These are phyloP conservation scores for Dryas integrifolia DNA, from an alignment of 331 rosid species.

Conservation along the genomic window DNA sequence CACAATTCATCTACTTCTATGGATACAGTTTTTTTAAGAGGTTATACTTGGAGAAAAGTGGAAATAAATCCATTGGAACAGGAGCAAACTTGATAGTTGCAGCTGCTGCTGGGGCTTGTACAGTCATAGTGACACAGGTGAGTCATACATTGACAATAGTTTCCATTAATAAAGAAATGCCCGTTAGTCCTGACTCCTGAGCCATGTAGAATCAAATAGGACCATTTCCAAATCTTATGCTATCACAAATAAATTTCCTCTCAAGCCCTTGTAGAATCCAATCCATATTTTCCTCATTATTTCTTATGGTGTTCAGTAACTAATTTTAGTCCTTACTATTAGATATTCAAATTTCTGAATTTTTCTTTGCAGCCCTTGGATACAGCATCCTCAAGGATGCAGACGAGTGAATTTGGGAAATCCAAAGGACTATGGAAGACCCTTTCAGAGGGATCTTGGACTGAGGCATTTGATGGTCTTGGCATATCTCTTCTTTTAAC, in stretches of 20 bases:
- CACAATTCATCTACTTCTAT: constrained; percentile 81
- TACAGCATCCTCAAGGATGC: constrained; percentile 87
- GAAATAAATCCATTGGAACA: constrained; percentile 71
- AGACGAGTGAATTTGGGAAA: constrained; percentile 95
- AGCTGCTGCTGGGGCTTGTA: constrained; percentile 80
- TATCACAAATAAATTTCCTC: neutral
- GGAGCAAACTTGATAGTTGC: constrained; percentile 80
- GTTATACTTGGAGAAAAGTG: constrained; percentile 66
- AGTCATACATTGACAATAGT: constrained; percentile 16
- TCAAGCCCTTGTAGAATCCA: neutral
- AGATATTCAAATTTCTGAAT: constrained; percentile 18
- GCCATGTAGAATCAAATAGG: neutral
- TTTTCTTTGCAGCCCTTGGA: constrained; percentile 76
- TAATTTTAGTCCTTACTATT: neutral
- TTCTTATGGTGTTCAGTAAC: neutral
- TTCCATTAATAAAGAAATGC: neutral
- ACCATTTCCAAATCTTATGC: neutral
- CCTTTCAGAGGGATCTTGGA: constrained; percentile 77
- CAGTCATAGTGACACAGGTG: constrained; percentile 77
- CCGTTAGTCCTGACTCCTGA: neutral
- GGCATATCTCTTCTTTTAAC: constrained; percentile 92
- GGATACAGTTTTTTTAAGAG: constrained; percentile 87
- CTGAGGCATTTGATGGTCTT: constrained; percentile 85
- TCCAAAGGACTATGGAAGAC: constrained; percentile 91
- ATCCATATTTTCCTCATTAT: neutral